Conservation (phyloP, 2,329 filamentous ascomycete genomes). For the Chlorencoelia australis region DNA sequence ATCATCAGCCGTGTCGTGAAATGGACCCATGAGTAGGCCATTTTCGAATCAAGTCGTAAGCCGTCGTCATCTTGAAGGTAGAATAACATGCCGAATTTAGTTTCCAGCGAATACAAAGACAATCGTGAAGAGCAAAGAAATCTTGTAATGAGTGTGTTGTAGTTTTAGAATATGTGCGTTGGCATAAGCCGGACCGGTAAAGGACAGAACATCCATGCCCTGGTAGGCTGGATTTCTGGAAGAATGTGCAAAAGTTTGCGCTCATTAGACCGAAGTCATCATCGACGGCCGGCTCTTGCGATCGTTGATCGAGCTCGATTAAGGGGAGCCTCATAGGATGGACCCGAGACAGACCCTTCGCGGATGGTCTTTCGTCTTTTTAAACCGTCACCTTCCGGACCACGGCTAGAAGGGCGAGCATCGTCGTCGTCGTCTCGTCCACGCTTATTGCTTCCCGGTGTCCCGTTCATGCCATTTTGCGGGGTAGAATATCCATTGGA, state of each 20-base stretch:
- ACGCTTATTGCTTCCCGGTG: conserved; percentile 33
- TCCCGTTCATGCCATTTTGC: conserved; percentile 56
- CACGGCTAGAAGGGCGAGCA: conserved; percentile 49
- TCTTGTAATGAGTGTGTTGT: conserved; percentile 24
- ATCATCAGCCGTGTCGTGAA: conserved; percentile 16
- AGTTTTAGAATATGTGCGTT: conserved; percentile 23
- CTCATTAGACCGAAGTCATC: conserved; percentile 13
- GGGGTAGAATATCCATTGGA: conserved; percentile 55
- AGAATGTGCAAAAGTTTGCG: conserved; percentile 22
- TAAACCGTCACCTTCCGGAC: conserved; percentile 43
- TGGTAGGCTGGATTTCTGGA: conserved; percentile 7
- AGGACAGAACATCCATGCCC: conserved; percentile 10
- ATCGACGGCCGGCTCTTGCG: conserved; percentile 29
- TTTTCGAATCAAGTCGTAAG: conserved; percentile 30
- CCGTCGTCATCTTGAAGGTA: conserved; percentile 31
- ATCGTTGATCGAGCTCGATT: conserved; percentile 38
- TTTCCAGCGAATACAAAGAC: conserved; percentile 32
- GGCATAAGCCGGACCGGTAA: conserved; percentile 14
- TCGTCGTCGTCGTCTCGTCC: conserved; percentile 36
- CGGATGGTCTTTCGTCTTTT: conserved; percentile 75
- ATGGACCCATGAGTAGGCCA: conserved; percentile 12
- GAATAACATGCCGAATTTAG: conserved; percentile 29
- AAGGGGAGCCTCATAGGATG: conserved; percentile 38
- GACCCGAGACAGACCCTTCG: conserved; percentile 44
- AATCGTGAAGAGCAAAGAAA: conserved; percentile 23